Conservation (phyloP, 495 filamentous ascomycete genomes). For the Xylaria acuta region DNA sequence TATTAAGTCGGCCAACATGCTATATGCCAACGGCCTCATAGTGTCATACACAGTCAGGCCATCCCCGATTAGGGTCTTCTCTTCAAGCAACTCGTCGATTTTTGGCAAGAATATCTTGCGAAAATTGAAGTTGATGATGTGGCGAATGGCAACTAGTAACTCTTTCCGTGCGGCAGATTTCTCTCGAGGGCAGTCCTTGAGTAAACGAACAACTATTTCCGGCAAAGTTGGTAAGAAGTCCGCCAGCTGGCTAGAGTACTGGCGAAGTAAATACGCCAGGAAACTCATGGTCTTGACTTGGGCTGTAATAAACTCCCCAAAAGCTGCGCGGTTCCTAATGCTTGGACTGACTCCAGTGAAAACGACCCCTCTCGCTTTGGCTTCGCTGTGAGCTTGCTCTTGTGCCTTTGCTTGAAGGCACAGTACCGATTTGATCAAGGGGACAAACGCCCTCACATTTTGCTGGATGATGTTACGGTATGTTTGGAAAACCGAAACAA, state of each 20-base stretch:
- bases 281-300: constrained; percentile 99
- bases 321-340: constrained; percentile 92
- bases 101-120: constrained; percentile 92
- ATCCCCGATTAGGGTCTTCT: constrained; percentile 92
- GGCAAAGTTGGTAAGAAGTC: constrained; percentile 91
- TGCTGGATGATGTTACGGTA: constrained; percentile 76
- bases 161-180: constrained; percentile 94
- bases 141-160: constrained; percentile 91
- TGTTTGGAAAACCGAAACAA: constrained; percentile 96
- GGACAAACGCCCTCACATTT: constrained; percentile 93
- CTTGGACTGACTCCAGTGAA: constrained; percentile 94
- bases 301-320: constrained; percentile 95
- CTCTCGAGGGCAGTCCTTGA: constrained; percentile 93
- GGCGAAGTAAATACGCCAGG: constrained; percentile 87
- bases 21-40: constrained; percentile 94
- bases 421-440: constrained; percentile 88
- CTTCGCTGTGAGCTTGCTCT: constrained; percentile 86
- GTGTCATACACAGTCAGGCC: constrained; percentile 96
- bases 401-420: constrained; percentile 92
- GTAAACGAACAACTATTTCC: constrained; percentile 85
- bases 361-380: constrained; percentile 72
- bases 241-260: constrained; percentile 83
- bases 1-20: constrained; percentile 97
- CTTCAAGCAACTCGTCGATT: constrained; percentile 94
- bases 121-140: constrained; percentile 99